Base-by-base conservation (phyloP, 78 protist species). In the Dictyostelium capitatum region DNA sequence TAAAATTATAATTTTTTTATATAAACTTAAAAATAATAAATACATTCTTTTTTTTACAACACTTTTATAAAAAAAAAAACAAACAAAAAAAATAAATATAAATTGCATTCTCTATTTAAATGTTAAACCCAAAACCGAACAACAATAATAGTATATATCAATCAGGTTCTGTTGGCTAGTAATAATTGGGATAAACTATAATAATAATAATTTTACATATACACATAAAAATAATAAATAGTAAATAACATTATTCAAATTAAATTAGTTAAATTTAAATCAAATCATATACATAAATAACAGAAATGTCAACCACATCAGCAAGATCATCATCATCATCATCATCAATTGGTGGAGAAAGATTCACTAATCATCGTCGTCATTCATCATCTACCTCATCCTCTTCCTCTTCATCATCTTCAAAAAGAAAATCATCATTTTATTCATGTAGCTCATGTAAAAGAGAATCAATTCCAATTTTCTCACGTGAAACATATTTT, bases 381-480 rank as follows among this genome's bases (percentile, higher is more conserved):
- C 6, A 19, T 59, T 59, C 28, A 10, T 37, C 15, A 32, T 15
- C 41, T 15, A 9, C 47, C 14, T 69, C 78, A 37, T 37, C 79
- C 1, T 20, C 79, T 17, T 70, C 79, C 37, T 17, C 78, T 4
- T 69, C 78, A 41, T 7, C 51, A 0, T 70, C 51, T 6, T 14
- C 77, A 70, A 70, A 70, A n/a, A 41, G 23, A 41, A 70, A 32
- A 64, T 12, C 43, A 12, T 32, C 37, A 64, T 28, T 41, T 0
- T 57, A 57, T 57, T 28, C 43, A 23, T 64, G 73, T 14, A 23
- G 6, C 7, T 25, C 4, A 11, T 64, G 73, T 8, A 17, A 28
- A 12, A 64, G 28, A 64, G 73, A 64, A 12, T 28, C 73, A 8
- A 64, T 64, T 64, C 51, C 79, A 70, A 70, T 70, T 41, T 28